Base-by-base conservation (phyloP, 139 green algal species). In the Closterium sp. region DNA sequence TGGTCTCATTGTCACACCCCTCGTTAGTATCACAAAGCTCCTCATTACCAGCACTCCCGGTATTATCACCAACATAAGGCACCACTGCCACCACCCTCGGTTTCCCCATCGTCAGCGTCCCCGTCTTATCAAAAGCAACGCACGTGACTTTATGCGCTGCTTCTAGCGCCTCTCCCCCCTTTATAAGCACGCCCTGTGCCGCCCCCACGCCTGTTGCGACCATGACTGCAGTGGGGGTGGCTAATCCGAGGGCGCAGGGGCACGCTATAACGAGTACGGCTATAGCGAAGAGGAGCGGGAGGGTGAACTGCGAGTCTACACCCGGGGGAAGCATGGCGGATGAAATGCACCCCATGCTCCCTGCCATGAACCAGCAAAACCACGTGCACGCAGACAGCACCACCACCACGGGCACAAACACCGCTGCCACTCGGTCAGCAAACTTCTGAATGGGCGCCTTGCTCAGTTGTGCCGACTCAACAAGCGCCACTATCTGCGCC, bases 171-270 rank as follows among this genome's bases (percentile, higher is more conserved):
- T 97, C 97, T 21, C 96, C 96, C 30, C 97, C 98, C 92, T 99
- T 99, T 94, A 99, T 99, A 11, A 99, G 96, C 28, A 99, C 97
- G 42, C 98, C 98, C 31, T 97, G 28, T 94, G 92, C 22, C 24
- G 97, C 98, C 9, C 96, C 98, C 42, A 99, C 95, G 10, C 96
- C 97, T 13, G 98, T 99, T 62, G 96, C 98, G 29, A 99, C 98
- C 98, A 99, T 99, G 73, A 99, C 97, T 3, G 98, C 98, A 0
- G 98, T 99, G 84, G 98, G 98, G 13, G 98, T 99, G 87, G 98
- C 98, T 50, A 99, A 96, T 4, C 98, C 95, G 21, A 97, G 94
- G 29, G 95, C 98, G 95, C 98, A 99, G 88, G 98, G 98, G 96
- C 98, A 99, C 86, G 98, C 98, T 84, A 99, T 98, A 70, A 99